Base-by-base conservation (phyloP, 2,329 filamentous ascomycete species). In the Arthrobotrys musiformis region DNA sequence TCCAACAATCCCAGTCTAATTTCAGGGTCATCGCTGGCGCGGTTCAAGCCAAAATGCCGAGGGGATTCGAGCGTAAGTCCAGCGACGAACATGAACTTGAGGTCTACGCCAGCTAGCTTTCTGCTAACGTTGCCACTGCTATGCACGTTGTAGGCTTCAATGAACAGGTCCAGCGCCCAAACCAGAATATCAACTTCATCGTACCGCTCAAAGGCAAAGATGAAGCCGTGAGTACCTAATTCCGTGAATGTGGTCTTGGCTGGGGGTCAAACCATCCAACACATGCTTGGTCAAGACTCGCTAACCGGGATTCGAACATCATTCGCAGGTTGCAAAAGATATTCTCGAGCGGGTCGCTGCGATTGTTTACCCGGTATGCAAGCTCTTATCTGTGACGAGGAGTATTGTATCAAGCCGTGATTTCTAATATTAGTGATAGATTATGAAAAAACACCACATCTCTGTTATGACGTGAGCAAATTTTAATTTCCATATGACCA, bases 151-250 rank as follows among this genome's bases (percentile, higher is more conserved):
- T 17, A 79, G 67, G 72, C n/a, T 56, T 96, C 61, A 97, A 97
- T 81, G 90, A 90, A 80, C 91, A 88, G 81, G 88, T 86, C 52
- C 89, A 90, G 66, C 90, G 92, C 73, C 92, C 93, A 6, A 96
- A 95, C 81, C 86, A 89, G 22, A 88, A 89, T 76, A 92, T 97
- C 80, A 89, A 92, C 82, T 97, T 97, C 85, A 94, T 97, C 84
- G 93, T 93, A 81, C 90, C 93, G 0, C 85, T 94, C 0, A 86
- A 89, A 13, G 91, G 91, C 0, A 84, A 87, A 0, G 87, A 90
- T 78, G 87, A 91, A 81, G 84, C 85, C 1, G 73, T 77, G 50
- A 7, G 24, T 40, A 2, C 8, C 30, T 30, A 4, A n/a, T n/a
- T n/a, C 24, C 6, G 13, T 35, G 37, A 15, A 60, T 30, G 3